Evolutionary conservation across 2,329 filamentous ascomycete genomes (phyloP), one percentile per base, ranked within the genome.

Genomic region (Elsinoe necatrix): DNA sequence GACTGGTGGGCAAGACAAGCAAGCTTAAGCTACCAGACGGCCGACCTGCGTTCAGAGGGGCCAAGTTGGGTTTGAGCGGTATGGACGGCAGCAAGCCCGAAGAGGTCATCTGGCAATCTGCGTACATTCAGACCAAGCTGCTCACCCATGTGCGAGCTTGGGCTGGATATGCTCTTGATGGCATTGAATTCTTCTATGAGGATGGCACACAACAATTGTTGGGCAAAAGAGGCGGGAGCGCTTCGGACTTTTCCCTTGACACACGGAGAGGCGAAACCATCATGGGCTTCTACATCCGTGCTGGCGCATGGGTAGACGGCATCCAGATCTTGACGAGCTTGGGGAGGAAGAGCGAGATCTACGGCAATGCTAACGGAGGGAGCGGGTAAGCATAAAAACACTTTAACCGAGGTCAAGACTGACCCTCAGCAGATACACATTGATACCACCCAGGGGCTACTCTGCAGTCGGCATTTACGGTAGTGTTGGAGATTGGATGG

Each of bases 131-230:
- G 60, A 86, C 82, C 29, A 86, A 90, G 61, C 78, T 95, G 27
- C 75, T 97, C 60, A 85, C 83, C 1, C 81, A 81, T 4, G 80
- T 96, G 57, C 80, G 83, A 59, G 77, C 95, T 12, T 95, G 90
- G 66, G 85, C 89, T 64, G 89, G 87, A 1, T 75, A 77, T 58
- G 85, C 85, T 3, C 67, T 97, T 11, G 86, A 95, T 68, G 93
- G 93, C 0, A 71, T 98, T 18, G 92, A 97, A 69, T 97, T 98
- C 70, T 78, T 87, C 58, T 97, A 95, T 67, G 92, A 97, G 65
- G 90, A 97, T 69, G 80, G 81, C 14, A 86, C 87, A 0, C 86
- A 78, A 56, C 89, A 96, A 67, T 70, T 96, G 2, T 95, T 98
- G 74, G 93, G 93, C 39, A 91, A 89, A 66, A 78, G 80, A 56